phyloP scores from a whole-genome alignment of 2,329 filamentous ascomycete genomes.

The Tolypocladium tropicale region DNA sequence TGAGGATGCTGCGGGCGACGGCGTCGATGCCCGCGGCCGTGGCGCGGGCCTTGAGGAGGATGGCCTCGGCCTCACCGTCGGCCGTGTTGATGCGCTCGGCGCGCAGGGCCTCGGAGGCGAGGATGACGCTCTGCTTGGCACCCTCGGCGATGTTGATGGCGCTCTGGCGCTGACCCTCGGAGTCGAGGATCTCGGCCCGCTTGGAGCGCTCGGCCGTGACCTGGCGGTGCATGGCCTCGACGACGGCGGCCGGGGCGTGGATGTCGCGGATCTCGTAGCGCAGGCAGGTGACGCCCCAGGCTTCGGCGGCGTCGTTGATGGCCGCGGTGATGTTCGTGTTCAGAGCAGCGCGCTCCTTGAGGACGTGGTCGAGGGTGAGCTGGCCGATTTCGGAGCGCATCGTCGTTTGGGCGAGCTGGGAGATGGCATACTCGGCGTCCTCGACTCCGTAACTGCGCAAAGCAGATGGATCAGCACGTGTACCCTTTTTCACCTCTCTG shows the following conservation, averaged over 20 bases:
- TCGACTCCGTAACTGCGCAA: constrained; percentile 83
- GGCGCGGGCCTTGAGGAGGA: constrained; percentile 72
- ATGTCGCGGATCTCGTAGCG: constrained; percentile 98
- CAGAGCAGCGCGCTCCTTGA: constrained; percentile 91
- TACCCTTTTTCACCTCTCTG: background rate
- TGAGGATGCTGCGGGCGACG: constrained; percentile 64
- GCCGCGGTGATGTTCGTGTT: constrained; percentile 98
- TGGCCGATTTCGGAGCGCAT: constrained; percentile 99
- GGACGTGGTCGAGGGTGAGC: constrained; percentile 88
- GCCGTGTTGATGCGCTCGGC: constrained; percentile 91
- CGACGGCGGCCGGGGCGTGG: constrained; percentile 85
- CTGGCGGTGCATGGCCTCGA: constrained; percentile 96
- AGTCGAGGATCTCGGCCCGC: constrained; percentile 94
- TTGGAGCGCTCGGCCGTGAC: constrained; percentile 96
- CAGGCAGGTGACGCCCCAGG: constrained; percentile 93
- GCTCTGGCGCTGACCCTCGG: constrained; percentile 90
- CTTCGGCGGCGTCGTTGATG: constrained; percentile 94
- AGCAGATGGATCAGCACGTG: background rate
- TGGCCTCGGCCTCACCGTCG: constrained; percentile 87
- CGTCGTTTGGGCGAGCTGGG: constrained; percentile 92
- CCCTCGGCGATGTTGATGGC: constrained; percentile 99
- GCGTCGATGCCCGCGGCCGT: constrained; percentile 84
- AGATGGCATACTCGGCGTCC: constrained; percentile 97
- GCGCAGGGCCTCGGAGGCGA: constrained; percentile 84
- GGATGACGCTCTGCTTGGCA: constrained; percentile 90